These are phyloP conservation scores for Fistulinella prunicolor DNA, from an alignment of 768 basidiomycete genomes.

Conservation along the genomic window DNA sequence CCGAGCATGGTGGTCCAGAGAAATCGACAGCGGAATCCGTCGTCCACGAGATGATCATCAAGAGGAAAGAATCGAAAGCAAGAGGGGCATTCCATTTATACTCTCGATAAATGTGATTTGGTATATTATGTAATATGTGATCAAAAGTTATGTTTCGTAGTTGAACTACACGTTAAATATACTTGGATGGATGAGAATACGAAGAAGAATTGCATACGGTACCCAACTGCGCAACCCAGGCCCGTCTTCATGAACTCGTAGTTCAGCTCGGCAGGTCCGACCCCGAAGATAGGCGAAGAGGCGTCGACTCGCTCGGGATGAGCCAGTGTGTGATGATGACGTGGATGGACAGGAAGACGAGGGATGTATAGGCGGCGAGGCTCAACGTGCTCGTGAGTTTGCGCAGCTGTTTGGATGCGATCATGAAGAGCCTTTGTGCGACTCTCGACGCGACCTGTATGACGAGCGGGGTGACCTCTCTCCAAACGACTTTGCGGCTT, in stretches of 20 bases:
- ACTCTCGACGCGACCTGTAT: conserved; percentile 59
- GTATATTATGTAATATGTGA: no score
- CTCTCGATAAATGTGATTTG: no score
- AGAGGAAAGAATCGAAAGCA: neutral
- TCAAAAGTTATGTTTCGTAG: no score
- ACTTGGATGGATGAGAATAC: no score
- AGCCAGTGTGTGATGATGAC: conserved; percentile 65
- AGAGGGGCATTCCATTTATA: no score
- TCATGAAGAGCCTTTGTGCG: conserved; percentile 55
- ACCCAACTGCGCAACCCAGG: conserved; percentile 54
- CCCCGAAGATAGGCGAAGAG: conserved; percentile 36
- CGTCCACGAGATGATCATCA: no score
- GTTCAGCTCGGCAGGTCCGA: conserved; percentile 76
- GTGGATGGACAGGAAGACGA: conserved; percentile 67
- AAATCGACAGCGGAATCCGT: no score
- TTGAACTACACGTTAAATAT: no score
- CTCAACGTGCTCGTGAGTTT: conserved; percentile 46
- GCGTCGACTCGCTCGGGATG: conserved; percentile 44
- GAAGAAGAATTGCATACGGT: no score
- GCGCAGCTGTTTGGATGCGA: conserved; percentile 29
- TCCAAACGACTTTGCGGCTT: conserved; percentile 54
- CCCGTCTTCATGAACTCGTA: conserved; percentile 81
- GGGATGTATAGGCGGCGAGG: conserved; percentile 59
- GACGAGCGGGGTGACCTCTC: conserved; percentile 67
- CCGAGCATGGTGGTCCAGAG: conserved; percentile 8